Evolutionary conservation across 495 filamentous ascomycete species (phyloP).

Genomic region (Recurvomyces mirabilis): DNA sequence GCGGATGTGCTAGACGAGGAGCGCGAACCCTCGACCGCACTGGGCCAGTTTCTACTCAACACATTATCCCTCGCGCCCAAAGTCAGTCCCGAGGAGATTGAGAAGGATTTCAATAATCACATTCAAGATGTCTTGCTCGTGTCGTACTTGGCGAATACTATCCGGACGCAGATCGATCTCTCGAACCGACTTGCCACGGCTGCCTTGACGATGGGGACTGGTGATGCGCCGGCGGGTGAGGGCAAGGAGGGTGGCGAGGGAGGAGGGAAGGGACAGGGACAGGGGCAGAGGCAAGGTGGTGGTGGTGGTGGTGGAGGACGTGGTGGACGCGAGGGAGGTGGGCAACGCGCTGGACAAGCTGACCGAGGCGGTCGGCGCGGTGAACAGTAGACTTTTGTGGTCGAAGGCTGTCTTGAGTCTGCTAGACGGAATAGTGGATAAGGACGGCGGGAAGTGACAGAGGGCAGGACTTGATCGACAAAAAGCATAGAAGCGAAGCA

Average conservation of each 20-base stretch:
- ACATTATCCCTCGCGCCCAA: slow-evolving; percentile 85
- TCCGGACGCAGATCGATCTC: slow-evolving; percentile 97
- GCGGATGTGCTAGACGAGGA: slow-evolving; percentile 65
- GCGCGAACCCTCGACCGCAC: slow-evolving; percentile 59
- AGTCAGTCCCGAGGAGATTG: slow-evolving; percentile 77
- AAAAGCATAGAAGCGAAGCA: too few species aligned
- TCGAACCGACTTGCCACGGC: slow-evolving; percentile 87
- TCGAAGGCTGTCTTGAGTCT: too few species aligned
- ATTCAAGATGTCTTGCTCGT: slow-evolving; percentile 97
- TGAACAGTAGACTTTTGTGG: slow-evolving; percentile 10
- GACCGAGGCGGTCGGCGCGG: slow-evolving; percentile 15
- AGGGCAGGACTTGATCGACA: neutral
- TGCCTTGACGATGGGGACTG: slow-evolving; percentile 49
- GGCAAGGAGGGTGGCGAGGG: slow-evolving; percentile 22
- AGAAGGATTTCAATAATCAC: slow-evolving; percentile 98
- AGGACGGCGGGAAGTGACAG: neutral
- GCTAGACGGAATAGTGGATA: too few species aligned
- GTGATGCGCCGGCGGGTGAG: slow-evolving; percentile 9
- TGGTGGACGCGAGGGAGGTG: slow-evolving; percentile 12
- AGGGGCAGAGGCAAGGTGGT: slow-evolving; percentile 16
- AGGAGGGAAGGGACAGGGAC: slow-evolving; percentile 6
- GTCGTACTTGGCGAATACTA: slow-evolving; percentile 93
- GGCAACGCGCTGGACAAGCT: slow-evolving; percentile 19
- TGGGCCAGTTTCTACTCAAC: slow-evolving; percentile 91
- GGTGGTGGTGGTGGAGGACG: slow-evolving; percentile 19